Percentiles rank a stretch among this genome's conserved stretches.
Evolutionary conservation across 2,329 filamentous ascomycete species (phyloP).

Genomic region (Alternaria metachromatica): DNA sequence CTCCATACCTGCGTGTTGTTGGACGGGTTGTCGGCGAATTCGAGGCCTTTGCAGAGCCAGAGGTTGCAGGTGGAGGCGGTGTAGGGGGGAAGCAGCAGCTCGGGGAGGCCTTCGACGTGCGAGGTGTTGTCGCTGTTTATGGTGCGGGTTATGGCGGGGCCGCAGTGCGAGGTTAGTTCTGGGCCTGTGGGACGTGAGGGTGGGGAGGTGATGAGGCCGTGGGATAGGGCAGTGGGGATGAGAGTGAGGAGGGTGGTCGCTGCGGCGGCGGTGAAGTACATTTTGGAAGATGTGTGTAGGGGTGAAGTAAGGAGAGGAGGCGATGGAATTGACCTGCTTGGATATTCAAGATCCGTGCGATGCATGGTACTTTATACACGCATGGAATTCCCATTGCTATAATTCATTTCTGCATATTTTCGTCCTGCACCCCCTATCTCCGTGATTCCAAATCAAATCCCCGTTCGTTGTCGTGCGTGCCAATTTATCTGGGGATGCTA

Average conservation of each 20-base stretch:
- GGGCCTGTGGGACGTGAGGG: conserved; percentile 58
- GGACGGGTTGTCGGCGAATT: conserved; percentile 63
- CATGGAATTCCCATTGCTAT: neutral
- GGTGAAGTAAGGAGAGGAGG: neutral
- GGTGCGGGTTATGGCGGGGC: conserved; percentile 59
- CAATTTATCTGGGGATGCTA: conserved; percentile 1
- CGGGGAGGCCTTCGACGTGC: conserved; percentile 52
- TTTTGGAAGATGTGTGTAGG: neutral
- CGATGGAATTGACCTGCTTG: neutral
- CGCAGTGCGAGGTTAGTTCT: conserved; percentile 60
- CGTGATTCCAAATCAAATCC: neutral
- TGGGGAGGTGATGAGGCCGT: conserved; percentile 61
- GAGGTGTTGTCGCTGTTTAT: conserved; percentile 55
- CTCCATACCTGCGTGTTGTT: conserved; percentile 59
- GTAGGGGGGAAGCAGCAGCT: conserved; percentile 50
- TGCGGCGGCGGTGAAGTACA: conserved; percentile 22
- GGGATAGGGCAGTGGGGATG: conserved; percentile 44
- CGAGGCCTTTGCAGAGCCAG: conserved; percentile 64
- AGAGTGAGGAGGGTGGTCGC: conserved; percentile 19
- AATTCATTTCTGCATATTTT: neutral
- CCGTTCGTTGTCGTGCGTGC: neutral
- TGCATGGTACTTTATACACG: neutral
- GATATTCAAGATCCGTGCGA: neutral
- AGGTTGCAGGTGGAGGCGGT: conserved; percentile 57
- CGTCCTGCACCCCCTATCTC: neutral